Base-by-base conservation (phyloP, 495 filamentous ascomycete species). In the Usnea hakonensis region DNA sequence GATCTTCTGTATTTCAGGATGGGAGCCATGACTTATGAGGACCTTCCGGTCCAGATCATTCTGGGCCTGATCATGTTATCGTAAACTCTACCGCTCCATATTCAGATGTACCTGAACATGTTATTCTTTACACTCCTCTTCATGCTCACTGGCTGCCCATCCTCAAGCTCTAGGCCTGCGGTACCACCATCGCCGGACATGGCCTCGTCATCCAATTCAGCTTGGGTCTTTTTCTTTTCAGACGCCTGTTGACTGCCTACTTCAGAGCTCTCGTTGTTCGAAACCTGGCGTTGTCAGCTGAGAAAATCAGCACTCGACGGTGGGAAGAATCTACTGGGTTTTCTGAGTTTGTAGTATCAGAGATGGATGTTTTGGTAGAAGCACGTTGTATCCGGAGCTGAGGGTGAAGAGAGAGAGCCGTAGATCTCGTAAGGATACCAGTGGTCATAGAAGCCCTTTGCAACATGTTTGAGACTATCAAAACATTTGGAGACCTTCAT, bases 111-210 rank as follows among this genome's bases (percentile, higher is more conserved):
- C 35, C 85, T 75, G 67, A 93, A 92, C 87, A 91, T 91, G 65
- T 92, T 90, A 44, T 87, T 82, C 66, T 77, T 85, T 9, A 93
- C 90, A 36, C 85, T 77, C 52, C 89, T 77, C 73, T 92, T 94
- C 87, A 93, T 89, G 1, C 86, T 76, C 11, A 81, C 83, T 1
- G 89, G 83, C 68, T 87, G 78, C 0, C 90, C 90, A 65, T 92
- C 81, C 70, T 92, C 89, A 64, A 87, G 85, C 74, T 93, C 90
- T 11, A 92, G n/a, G n/a, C n/a, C n/a, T n/a, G n/a, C n/a, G n/a
- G n/a, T n/a, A n/a, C n/a, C n/a, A n/a, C n/a, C n/a, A n/a, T n/a
- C n/a, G n/a, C n/a, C n/a, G n/a, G n/a, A n/a, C n/a, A n/a, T 77
- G 8, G 94, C 72, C 64, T 90, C 87, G 53, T 85, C 82, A 70